A percentile compares a stretch with the other conserved stretches of the same genome.
phyloP scores from a whole-genome alignment of 768 basidiomycete genomes.

The Leccinum uliginosum region DNA sequence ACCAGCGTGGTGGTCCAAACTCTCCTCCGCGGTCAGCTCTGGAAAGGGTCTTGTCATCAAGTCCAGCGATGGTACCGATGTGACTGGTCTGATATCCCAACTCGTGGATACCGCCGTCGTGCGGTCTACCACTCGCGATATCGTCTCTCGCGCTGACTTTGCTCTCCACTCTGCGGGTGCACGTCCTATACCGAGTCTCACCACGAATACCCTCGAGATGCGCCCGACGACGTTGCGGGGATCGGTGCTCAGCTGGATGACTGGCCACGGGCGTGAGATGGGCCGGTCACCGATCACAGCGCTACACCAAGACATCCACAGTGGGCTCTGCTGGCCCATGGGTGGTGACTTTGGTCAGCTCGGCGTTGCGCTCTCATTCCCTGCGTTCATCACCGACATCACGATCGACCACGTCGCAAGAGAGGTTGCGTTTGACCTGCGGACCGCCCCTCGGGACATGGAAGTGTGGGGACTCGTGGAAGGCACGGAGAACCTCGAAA shows the following conservation, averaged over 20 bases:
- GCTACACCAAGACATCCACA: constrained; percentile 78
- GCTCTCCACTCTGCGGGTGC: constrained; percentile 84
- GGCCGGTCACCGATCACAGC: constrained; percentile 85
- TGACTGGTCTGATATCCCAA: constrained; percentile 63
- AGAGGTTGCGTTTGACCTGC: constrained; percentile 78
- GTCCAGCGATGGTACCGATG: constrained; percentile 69
- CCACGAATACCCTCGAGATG: constrained; percentile 73
- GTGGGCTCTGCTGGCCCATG: constrained; percentile 95
- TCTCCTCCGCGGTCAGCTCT: constrained; percentile 42
- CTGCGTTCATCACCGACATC: constrained; percentile 55
- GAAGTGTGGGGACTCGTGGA: constrained; percentile 92
- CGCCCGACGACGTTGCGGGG: constrained; percentile 46
- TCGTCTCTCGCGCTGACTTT: constrained; percentile 77
- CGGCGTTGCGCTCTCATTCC: constrained; percentile 70
- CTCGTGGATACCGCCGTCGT: constrained; percentile 77
- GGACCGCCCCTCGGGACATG: constrained; percentile 79
- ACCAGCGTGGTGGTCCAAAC: constrained; percentile 71
- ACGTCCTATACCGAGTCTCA: constrained; percentile 74
- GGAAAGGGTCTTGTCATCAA: constrained; percentile 59
- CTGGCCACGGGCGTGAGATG: constrained; percentile 55
- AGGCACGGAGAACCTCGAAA: constrained; percentile 63
- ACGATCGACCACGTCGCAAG: constrained; percentile 85
- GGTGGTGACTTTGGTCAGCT: constrained; percentile 72
- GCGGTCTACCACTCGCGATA: constrained; percentile 65
- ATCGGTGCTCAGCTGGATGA: constrained; percentile 51